Percentiles rank a stretch among this genome's conserved stretches.
Evolutionary conservation across 306 rosid genomes (phyloP).

Genomic region (Senna tora): DNA sequence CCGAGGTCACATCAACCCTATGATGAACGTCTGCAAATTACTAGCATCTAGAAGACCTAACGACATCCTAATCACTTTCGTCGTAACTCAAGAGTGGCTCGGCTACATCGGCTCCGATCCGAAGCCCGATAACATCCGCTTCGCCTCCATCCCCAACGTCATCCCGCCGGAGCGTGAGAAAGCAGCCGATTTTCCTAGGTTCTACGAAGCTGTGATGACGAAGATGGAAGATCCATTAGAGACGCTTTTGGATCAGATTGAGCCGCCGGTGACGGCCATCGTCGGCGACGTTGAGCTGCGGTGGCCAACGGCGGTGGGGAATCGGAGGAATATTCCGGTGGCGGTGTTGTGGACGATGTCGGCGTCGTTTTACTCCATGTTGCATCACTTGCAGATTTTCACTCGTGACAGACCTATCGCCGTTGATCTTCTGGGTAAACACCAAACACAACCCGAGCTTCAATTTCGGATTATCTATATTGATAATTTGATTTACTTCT

Average conservation of each 20-base stretch:
- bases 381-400: constrained; percentile 6
- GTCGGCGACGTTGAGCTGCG: constrained; percentile 32
- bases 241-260: constrained; percentile 37
- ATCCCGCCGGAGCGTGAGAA: constrained; percentile 39
- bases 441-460: neutral
- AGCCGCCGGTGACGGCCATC: constrained; percentile 29
- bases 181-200: constrained; percentile 30
- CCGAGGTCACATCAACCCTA: constrained; percentile 53
- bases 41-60: constrained; percentile 27
- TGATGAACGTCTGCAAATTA: constrained; percentile 50
- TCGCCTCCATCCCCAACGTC: constrained; percentile 41
- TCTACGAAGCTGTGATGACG: constrained; percentile 37
- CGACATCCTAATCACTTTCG: constrained; percentile 39
- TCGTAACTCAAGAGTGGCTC: constrained; percentile 52
- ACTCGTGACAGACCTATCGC: neutral
- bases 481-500: too few species aligned
- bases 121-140: constrained; percentile 38
- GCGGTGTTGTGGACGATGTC: constrained; percentile 42
- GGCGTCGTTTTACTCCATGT: constrained; percentile 19
- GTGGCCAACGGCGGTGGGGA: constrained; percentile 30
- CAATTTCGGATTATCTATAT: too few species aligned
- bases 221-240: constrained; percentile 47
- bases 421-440: constrained; percentile 27
- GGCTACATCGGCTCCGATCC: constrained; percentile 40
- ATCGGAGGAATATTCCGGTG: constrained; percentile 35